Percentiles rank a stretch among this genome's conserved stretches.
phyloP scores from a whole-genome alignment of 306 rosid species.

The Prunus mume region DNA sequence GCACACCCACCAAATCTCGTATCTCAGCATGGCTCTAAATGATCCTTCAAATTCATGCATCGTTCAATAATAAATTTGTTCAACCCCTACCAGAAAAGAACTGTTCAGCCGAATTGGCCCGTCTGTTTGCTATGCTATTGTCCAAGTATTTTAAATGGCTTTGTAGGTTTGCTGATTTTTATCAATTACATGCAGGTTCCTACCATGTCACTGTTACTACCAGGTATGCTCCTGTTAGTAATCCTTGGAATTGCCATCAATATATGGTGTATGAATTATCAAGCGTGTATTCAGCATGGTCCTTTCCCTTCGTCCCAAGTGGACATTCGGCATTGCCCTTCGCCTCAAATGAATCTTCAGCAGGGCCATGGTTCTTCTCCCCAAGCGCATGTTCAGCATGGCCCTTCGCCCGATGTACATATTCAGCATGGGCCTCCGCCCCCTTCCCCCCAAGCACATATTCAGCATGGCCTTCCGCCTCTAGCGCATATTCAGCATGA shows the following conservation, averaged over 20 bases:
- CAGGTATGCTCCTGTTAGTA: slow-evolving; percentile 39
- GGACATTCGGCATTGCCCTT: slow-evolving; percentile 3
- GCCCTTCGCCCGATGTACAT: background rate
- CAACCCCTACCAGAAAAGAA: too few relatives aligned
- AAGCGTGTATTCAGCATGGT: background rate
- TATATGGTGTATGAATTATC: slow-evolving; percentile 21
- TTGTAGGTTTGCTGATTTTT: slow-evolving; percentile 12
- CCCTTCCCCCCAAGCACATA: background rate
- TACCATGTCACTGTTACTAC: slow-evolving; percentile 21
- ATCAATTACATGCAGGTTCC: slow-evolving; percentile 42
- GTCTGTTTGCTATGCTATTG: background rate
- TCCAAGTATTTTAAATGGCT: background rate
- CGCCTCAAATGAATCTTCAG: slow-evolving; percentile 6
- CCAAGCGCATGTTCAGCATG: background rate
- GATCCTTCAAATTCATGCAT: too few relatives aligned
- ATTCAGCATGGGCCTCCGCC: background rate
- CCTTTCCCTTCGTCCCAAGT: background rate
- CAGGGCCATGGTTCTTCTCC: background rate
- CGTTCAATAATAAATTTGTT: too few relatives aligned
- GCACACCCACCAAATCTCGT: too few relatives aligned
- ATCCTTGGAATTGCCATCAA: slow-evolving; percentile 39
- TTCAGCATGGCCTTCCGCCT: background rate
- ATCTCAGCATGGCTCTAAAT: too few relatives aligned
- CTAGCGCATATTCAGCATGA: background rate
- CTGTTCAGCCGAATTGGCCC: background rate